Percentiles rank a stretch among this genome's conserved stretches.
phyloP scores from a whole-genome alignment of 1,139 yeast species.

The Pichia terricola region DNA sequence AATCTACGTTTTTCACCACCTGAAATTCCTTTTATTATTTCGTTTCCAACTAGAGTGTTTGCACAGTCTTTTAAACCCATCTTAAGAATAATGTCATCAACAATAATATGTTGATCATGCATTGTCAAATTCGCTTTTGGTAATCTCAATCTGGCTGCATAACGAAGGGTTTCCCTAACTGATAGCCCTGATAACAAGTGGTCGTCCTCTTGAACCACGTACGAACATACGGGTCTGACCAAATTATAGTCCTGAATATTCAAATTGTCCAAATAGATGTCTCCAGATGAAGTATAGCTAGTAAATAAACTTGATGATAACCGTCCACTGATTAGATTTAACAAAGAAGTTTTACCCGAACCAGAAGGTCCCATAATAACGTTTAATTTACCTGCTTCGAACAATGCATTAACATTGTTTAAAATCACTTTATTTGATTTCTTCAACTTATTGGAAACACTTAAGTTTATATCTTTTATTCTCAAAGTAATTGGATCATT shows the following conservation, averaged over 20 bases:
- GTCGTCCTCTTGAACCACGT: slow-evolving; percentile 75
- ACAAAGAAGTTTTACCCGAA: slow-evolving; percentile 70
- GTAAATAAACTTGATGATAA: slow-evolving; percentile 36
- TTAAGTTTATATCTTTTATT: slow-evolving; percentile 15
- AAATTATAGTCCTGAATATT: slow-evolving; percentile 18
- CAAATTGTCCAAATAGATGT: slow-evolving; percentile 32
- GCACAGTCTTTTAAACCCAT: slow-evolving; percentile 75
- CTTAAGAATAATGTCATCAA: slow-evolving; percentile 50
- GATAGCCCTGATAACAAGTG: slow-evolving; percentile 62
- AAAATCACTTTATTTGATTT: slow-evolving; percentile 31
- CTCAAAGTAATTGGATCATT: slow-evolving; percentile 9
- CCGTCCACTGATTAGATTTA: slow-evolving; percentile 60
- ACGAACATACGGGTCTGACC: slow-evolving; percentile 49
- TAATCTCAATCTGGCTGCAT: slow-evolving; percentile 62
- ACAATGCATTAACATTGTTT: slow-evolving; percentile 44
- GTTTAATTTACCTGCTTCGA: slow-evolving; percentile 58
- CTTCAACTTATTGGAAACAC: slow-evolving; percentile 15
- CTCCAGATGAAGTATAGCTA: slow-evolving; percentile 29
- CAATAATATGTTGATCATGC: slow-evolving; percentile 28
- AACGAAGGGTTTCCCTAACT: slow-evolving; percentile 64
- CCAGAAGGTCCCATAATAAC: slow-evolving; percentile 90
- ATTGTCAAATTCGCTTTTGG: slow-evolving; percentile 27
- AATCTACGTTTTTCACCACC: slow-evolving; percentile 86
- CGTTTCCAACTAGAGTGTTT: slow-evolving; percentile 67
- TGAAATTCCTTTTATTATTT: slow-evolving; percentile 64